Evolutionary conservation across 2,329 filamentous ascomycete species (phyloP), one percentile per base, ranked within the genome.

Genomic region (Piedraia hortae): DNA sequence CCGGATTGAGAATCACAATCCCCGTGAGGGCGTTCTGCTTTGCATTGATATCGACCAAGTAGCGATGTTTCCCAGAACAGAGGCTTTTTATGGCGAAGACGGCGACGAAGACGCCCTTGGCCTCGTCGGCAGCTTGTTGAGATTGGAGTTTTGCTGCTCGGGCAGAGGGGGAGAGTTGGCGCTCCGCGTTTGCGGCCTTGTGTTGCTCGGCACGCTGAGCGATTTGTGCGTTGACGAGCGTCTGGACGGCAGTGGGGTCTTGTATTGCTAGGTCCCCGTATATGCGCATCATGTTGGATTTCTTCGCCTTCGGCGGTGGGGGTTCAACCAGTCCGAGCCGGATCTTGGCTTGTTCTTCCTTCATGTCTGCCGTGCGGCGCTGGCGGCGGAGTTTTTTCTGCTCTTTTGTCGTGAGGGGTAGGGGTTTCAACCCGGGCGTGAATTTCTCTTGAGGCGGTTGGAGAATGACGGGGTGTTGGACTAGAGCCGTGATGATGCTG

Each of bases 261-360:
- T 90, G 88, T 33, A 97, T 82, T 10, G 69, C 69, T 46, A 77
- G 70, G 41, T 91, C 77, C 30, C 85, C 85, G 25, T 91, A 57
- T 14, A 97, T 85, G 26, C 80, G 70, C 85, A 97, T 97, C 41
- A 97, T 61, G 44, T 97, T 97, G 26, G 71, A 74, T 46, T 88
- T 88, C 50, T 91, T 93, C 34, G 97, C 77, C 47, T 93, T 97
- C 6, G 85, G 82, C 12, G 80, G 72, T 13, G 80, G 78, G 10
- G 82, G 75, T 3, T 80, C 77, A 28, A 82, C 70, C 8, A 97
- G 57, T 10, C 85, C 85, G 6, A 97, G 54, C 26, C 82, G 62
- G 29, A 93, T 85, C 51, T 97, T 93, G 16, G 82, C 80, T 47
- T 97, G 85, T 40, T 80, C 69, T 46, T 97, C 88, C 44, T 93